phyloP scores from a whole-genome alignment of 345 rosid genomes.

The Eucalyptus regnans region DNA sequence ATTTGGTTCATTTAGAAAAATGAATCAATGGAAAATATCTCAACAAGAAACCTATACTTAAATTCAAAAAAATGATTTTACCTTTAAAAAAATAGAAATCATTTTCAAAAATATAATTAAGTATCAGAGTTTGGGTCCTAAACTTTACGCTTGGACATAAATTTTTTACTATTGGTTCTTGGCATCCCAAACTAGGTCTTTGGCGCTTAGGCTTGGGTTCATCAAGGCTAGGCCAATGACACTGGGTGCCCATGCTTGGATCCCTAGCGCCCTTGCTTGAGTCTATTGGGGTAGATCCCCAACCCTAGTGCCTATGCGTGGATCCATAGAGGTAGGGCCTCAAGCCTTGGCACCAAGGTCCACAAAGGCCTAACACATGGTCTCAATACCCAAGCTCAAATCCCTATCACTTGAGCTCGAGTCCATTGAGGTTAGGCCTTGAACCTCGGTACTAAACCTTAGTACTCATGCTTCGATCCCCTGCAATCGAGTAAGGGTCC shows the following conservation, averaged over 20 bases:
- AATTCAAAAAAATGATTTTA: no score
- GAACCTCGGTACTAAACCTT: background rate
- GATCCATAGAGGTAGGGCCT: no score
- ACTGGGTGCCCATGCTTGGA: rapidly evolving
- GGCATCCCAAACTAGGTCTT: rapidly evolving
- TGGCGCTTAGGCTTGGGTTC: rapidly evolving
- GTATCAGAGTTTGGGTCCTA: rapidly evolving
- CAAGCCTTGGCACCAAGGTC: rapidly evolving
- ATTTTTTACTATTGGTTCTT: no score
- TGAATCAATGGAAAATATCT: no score
- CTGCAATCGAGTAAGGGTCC: background rate
- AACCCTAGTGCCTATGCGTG: rapidly evolving
- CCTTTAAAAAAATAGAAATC: rapidly evolving
- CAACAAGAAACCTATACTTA: rapidly evolving
- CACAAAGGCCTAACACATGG: rapidly evolving
- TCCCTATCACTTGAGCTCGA: rapidly evolving
- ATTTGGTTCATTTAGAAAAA: no score
- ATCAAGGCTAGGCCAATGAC: no score
- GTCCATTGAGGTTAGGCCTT: rapidly evolving
- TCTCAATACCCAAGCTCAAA: no score
- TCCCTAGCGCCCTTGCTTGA: background rate
- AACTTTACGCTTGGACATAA: no score
- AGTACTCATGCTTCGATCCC: background rate
- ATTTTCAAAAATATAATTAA: no score
- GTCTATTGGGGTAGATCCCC: rapidly evolving